Conservation (phyloP, 805 yeast species). For the Kodamaea laetipori region DNA sequence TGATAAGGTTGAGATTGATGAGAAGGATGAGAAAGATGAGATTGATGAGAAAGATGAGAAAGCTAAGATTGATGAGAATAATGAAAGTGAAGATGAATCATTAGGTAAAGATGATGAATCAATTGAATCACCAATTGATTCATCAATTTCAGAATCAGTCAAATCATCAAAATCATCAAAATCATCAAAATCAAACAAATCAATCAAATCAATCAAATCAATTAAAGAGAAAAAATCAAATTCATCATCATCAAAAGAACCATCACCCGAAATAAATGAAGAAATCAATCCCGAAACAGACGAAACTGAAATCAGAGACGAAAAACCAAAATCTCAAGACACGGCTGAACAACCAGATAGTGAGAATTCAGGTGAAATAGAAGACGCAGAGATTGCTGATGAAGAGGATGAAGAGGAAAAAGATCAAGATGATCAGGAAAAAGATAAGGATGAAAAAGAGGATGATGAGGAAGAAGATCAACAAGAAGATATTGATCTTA, state of each 20-base stretch:
- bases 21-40: background rate
- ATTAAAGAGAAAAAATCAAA: no score
- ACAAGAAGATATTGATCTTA: constrained; percentile 22
- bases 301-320: constrained; percentile 2
- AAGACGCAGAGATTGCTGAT: constrained; percentile 17
- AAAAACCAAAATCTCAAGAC: background rate
- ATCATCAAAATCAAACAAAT: no score
- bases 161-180: no score
- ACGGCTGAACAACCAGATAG: background rate
- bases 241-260: constrained; percentile 1
- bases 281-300: constrained; percentile 5
- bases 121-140: no score
- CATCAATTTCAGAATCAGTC: no score
- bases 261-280: constrained; percentile 3
- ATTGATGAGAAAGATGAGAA: no score
- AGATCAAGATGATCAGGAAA: constrained; percentile 15
- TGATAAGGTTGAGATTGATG: constrained; percentile 18
- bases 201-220: no score
- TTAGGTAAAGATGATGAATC: no score
- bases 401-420: constrained; percentile 16
- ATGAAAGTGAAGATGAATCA: constrained; percentile 94
- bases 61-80: constrained; percentile 71
- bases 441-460: constrained; percentile 15
- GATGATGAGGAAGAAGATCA: constrained; percentile 14
- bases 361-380: constrained; percentile 2